phyloP scores from a whole-genome alignment of 495 filamentous ascomycete species.

The Oleoguttula mirabilis region DNA sequence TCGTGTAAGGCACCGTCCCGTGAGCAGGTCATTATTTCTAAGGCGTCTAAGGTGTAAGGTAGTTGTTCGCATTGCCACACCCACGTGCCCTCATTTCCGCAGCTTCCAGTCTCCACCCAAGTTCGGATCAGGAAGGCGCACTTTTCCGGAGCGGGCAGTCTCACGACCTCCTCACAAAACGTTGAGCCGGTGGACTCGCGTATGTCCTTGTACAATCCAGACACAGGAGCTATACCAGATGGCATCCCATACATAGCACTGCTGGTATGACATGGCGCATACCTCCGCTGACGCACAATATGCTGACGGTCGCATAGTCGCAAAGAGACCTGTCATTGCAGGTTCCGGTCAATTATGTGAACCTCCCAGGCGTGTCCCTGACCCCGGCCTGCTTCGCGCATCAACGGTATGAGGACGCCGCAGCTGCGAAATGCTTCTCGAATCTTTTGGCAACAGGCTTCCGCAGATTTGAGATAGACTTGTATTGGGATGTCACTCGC shows the following conservation, averaged over 20 bases:
- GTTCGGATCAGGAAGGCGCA: no score
- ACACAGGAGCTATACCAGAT: constrained; percentile 7
- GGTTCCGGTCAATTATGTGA: constrained; percentile 52
- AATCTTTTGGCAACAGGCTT: constrained; percentile 51
- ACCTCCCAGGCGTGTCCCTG: constrained; percentile 42
- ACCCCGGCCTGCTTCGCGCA: constrained; percentile 47
- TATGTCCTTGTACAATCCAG: constrained; percentile 3
- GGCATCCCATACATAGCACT: constrained; percentile 7
- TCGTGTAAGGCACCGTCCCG: no score
- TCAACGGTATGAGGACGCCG: constrained; percentile 36
- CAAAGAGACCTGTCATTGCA: constrained; percentile 49
- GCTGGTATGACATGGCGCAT: constrained; percentile 2
- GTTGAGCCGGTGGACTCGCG: no score
- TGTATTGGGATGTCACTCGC: constrained; percentile 49
- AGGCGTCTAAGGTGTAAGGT: no score
- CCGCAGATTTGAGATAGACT: constrained; percentile 45
- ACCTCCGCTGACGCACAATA: not conserved
- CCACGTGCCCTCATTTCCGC: no score
- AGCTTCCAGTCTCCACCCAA: no score
- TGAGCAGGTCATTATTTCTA: no score
- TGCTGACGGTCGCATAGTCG: constrained; percentile 23
- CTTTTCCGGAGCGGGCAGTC: no score
- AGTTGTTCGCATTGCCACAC: no score
- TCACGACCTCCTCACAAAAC: no score
- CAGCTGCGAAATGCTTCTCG: constrained; percentile 43